phyloP scores from a whole-genome alignment of 139 green algal genomes.

The Pedinophyceae sp. region DNA sequence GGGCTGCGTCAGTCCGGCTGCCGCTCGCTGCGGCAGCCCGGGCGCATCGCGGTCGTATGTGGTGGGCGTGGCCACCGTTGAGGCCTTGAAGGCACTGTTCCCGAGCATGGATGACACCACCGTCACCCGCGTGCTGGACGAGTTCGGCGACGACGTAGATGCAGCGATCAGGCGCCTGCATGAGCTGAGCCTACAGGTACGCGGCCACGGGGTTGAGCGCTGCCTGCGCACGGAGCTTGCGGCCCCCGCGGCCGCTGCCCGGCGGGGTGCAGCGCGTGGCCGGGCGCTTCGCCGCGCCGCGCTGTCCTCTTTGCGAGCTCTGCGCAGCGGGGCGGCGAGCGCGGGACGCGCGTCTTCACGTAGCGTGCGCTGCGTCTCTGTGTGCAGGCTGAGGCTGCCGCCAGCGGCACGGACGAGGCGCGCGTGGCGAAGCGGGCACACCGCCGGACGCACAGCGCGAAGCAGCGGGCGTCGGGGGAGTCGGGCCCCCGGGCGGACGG shows the following conservation, averaged over 20 bases:
- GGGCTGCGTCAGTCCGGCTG: too few relatives aligned
- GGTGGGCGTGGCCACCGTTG: too few relatives aligned
- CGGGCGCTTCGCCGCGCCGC: neutral
- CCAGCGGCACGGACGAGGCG: neutral
- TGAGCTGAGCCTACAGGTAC: slow-evolving; percentile 31
- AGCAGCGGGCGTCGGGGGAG: too few relatives aligned
- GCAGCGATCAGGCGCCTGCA: slow-evolving; percentile 50
- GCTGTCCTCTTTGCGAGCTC: neutral
- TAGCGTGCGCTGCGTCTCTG: neutral
- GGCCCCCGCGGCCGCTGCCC: neutral
- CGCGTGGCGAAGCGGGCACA: slow-evolving; percentile 1
- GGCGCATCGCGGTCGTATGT: too few relatives aligned
- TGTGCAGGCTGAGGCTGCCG: neutral
- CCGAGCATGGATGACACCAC: neutral
- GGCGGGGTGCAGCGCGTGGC: neutral
- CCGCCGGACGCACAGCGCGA: slow-evolving; percentile 13
- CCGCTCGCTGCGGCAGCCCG: too few relatives aligned
- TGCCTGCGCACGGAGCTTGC: neutral
- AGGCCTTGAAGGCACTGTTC: neutral
- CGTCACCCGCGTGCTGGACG: neutral
- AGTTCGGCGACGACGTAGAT: slow-evolving; percentile 23
- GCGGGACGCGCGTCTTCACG: neutral
- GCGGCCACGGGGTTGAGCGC: neutral
- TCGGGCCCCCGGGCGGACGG: too few relatives aligned
- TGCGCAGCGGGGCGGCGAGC: neutral